These are phyloP conservation scores for Royoungia palumana DNA, from an alignment of 768 basidiomycete genomes.

Conservation along the genomic window DNA sequence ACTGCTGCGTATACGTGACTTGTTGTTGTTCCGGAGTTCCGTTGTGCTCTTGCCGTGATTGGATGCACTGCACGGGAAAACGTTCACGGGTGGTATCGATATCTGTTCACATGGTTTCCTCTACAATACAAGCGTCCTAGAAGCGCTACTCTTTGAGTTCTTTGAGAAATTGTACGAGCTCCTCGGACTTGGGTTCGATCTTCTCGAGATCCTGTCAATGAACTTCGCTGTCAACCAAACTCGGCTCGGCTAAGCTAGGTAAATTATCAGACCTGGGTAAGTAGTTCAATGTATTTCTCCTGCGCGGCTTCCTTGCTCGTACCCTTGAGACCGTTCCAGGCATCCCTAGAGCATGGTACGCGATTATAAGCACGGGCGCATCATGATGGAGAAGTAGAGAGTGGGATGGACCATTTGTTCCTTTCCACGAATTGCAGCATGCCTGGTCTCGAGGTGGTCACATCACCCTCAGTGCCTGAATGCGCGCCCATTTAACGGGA, in stretches of 20 bases:
- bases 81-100: background rate
- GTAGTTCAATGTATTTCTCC: slow-evolving; percentile 69
- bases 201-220: slow-evolving; percentile 53
- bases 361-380: background rate
- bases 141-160: slow-evolving; percentile 51
- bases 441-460: slow-evolving; percentile 61
- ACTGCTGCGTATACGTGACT: background rate
- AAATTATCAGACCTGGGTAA: slow-evolving; percentile 54
- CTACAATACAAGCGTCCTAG: background rate
- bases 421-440: slow-evolving; percentile 84
- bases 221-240: background rate
- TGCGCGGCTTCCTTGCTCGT: slow-evolving; percentile 68
- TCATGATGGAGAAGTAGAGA: background rate
- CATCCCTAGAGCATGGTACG: slow-evolving; percentile 59
- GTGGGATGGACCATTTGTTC: slow-evolving; percentile 72
- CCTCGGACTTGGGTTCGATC: slow-evolving; percentile 40
- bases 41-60: background rate
- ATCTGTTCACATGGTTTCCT: slow-evolving; percentile 3
- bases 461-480: slow-evolving; percentile 72
- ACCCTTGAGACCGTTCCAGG: slow-evolving; percentile 77
- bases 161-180: slow-evolving; percentile 51
- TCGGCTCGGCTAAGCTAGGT: background rate
- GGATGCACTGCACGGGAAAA: slow-evolving; percentile 4
- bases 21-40: background rate
- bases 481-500: background rate